Base-by-base conservation (phyloP, 2,329 filamentous ascomycete species). In the Fusarium pseudograminearum region DNA sequence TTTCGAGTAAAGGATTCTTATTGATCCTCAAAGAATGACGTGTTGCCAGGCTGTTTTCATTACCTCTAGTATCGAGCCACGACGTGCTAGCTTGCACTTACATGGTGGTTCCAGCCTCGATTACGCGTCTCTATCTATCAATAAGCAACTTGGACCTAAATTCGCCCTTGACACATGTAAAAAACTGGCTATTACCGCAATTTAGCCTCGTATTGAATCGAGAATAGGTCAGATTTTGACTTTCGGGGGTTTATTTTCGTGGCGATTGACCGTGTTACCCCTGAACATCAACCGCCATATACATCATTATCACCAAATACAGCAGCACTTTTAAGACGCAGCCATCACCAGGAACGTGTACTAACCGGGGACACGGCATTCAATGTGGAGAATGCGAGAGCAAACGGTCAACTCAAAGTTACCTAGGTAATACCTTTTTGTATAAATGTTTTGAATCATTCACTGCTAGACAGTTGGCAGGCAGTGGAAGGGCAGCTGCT, bases 281-380 rank as follows among this genome's bases (percentile, higher is more conserved):
- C 62, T 70, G 61, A 54, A 62, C 34, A 45, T 26, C 34, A 38
- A 14, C 30, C 46, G 22, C 38, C 45, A 58, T 50, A 44, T 36
- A 36, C 52, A 53, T 30, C 47, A 42, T 45, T 31, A 53, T 63
- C 52, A 57, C 47, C 65, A 52, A 51, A 33, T 57, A 18, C 44
- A 61, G 28, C 38, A 63, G 47, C 51, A 57, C 46, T 41, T 45
- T 33, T 28, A 56, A 59, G 48, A 53, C 57, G 50, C 45, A 69
- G 60, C 56, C 45, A 57, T 51, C 48, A 47, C 44, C 40, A 53
- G 38, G 28, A 48, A 15, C 45, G 52, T 40, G 44, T 42, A 55
- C 51, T 38, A 33, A 57, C 40, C 61, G 70, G 66, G 70, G 56
- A 72, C 47, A 63, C 65, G 61, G 65, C 46, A 69, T 11, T 26